These are phyloP conservation scores for Cladophialophora exuberans DNA, from an alignment of 2,329 filamentous ascomycete genomes.

Conservation along the genomic window DNA sequence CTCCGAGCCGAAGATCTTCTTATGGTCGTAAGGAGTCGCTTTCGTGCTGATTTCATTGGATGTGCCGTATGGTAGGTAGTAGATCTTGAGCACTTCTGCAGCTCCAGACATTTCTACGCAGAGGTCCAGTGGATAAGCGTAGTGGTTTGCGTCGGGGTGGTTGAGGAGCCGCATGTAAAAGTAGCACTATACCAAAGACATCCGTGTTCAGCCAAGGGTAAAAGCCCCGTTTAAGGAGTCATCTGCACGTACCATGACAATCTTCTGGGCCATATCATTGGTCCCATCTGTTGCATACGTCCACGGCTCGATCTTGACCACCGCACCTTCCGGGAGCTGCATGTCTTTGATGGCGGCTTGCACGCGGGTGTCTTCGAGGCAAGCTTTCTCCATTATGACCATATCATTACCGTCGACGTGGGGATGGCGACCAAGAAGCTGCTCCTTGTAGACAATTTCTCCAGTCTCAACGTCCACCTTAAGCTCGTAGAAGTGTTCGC, in stretches of 20 bases:
- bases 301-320: slow-evolving; percentile 58
- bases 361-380: slow-evolving; percentile 48
- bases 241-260: slow-evolving; percentile 51
- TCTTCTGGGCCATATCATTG: slow-evolving; percentile 53
- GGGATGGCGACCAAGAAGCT: slow-evolving; percentile 49
- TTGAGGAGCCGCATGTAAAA: slow-evolving; percentile 47
- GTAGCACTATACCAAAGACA: slow-evolving; percentile 33
- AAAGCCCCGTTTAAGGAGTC: not conserved
- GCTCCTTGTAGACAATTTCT: slow-evolving; percentile 36
- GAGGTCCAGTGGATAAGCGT: slow-evolving; percentile 61
- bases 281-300: slow-evolving; percentile 59
- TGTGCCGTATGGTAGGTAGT: slow-evolving; percentile 50
- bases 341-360: slow-evolving; percentile 49
- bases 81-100: slow-evolving; percentile 55
- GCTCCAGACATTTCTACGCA: slow-evolving; percentile 56
- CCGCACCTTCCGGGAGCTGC: slow-evolving; percentile 49
- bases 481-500: slow-evolving; percentile 41
- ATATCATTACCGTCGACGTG: slow-evolving; percentile 55
- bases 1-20: slow-evolving; percentile 44
- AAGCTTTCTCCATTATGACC: slow-evolving; percentile 52
- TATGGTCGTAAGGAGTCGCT: slow-evolving; percentile 45
- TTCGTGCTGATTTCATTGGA: slow-evolving; percentile 44
- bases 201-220: not conserved
- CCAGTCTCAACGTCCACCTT: slow-evolving; percentile 34
- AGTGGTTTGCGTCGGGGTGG: slow-evolving; percentile 58